These are phyloP conservation scores for Fusarium sp. DNA, from an alignment of 2,329 filamentous ascomycete genomes.

Conservation along the genomic window DNA sequence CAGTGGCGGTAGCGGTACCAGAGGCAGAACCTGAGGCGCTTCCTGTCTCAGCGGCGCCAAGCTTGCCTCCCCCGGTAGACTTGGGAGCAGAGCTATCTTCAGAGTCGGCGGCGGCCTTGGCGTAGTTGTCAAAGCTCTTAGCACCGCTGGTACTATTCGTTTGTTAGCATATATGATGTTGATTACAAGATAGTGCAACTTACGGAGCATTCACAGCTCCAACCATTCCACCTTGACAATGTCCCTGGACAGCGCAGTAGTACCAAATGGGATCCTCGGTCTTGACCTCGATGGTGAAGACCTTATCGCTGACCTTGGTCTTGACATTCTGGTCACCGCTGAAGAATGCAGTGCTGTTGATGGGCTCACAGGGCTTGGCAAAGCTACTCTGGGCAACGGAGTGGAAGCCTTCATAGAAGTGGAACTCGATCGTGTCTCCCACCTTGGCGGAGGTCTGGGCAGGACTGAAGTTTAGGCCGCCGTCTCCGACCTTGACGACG, in stretches of 20 bases:
- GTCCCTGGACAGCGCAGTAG: slow-evolving; percentile 67
- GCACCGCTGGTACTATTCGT: slow-evolving; percentile 23
- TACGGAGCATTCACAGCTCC: slow-evolving; percentile 53
- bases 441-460: slow-evolving; percentile 58
- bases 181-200: background rate
- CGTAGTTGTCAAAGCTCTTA: slow-evolving; percentile 23
- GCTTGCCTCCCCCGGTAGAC: slow-evolving; percentile 30
- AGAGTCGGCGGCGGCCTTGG: slow-evolving; percentile 20
- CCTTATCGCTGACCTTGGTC: slow-evolving; percentile 19
- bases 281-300: slow-evolving; percentile 34
- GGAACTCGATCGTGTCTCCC: slow-evolving; percentile 59
- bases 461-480: slow-evolving; percentile 59
- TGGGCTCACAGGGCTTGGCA: slow-evolving; percentile 65
- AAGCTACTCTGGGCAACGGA: slow-evolving; percentile 70
- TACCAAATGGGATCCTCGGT: slow-evolving; percentile 68
- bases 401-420: slow-evolving; percentile 62
- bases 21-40: slow-evolving; percentile 16
- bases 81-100: slow-evolving; percentile 30
- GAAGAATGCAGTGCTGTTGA: slow-evolving; percentile 60
- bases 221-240: slow-evolving; percentile 70
- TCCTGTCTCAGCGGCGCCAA: slow-evolving; percentile 26
- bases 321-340: slow-evolving; percentile 31
- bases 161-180: background rate
- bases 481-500: slow-evolving; percentile 39
- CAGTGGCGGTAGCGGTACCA: slow-evolving; percentile 20